Conservation (phyloP, 371 early-diverging fungal genomes). For the Mortierella sp. region DNA sequence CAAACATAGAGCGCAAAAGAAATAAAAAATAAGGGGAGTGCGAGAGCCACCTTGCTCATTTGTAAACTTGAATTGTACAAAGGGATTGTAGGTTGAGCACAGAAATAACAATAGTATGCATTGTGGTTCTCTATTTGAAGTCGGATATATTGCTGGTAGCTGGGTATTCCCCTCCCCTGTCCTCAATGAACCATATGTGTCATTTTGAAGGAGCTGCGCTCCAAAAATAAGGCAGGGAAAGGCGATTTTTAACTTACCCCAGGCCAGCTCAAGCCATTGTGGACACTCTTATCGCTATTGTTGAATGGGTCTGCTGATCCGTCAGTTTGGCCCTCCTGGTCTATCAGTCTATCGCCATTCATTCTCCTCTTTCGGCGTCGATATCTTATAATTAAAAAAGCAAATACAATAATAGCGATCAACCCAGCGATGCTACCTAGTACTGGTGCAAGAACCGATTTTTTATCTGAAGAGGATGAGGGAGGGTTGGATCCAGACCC, state of each 20-base stretch:
- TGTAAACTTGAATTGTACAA: neutral
- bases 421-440: conserved; percentile 30
- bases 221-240: neutral
- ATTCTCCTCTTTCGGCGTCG: conserved; percentile 7
- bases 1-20: neutral
- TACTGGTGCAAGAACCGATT: conserved; percentile 28
- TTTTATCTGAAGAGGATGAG: neutral
- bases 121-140: neutral
- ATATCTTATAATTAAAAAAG: conserved; percentile 18
- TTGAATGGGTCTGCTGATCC: conserved; percentile 6
- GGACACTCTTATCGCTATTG: conserved; percentile 1
- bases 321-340: conserved; percentile 12
- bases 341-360: conserved; percentile 6
- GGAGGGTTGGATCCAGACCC: neutral
- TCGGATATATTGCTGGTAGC: neutral
- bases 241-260: conserved; percentile 24
- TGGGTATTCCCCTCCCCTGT: neutral
- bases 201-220: neutral
- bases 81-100: neutral
- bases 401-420: conserved; percentile 3
- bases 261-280: conserved; percentile 13
- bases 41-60: conserved; percentile 19
- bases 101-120: neutral
- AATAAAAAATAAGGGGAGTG: neutral
- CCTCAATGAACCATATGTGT: neutral